These are phyloP conservation scores for Neurospora intermedia DNA, from an alignment of 495 filamentous ascomycete genomes.

Conservation along the genomic window DNA sequence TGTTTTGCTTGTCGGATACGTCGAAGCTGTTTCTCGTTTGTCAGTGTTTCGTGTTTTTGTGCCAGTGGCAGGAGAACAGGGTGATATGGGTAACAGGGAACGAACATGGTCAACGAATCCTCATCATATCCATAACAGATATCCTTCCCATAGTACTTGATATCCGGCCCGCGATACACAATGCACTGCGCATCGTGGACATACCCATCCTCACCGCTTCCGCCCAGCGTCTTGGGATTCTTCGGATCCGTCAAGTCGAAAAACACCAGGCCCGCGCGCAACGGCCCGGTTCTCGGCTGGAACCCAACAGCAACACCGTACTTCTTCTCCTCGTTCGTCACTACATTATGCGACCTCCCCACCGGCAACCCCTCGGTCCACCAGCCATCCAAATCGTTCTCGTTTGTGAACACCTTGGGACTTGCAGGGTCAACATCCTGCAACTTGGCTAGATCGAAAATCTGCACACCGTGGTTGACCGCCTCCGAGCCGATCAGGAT, in stretches of 20 bases:
- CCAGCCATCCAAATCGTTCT: slow-evolving; percentile 25
- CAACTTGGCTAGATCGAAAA: slow-evolving; percentile 39
- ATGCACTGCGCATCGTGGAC: slow-evolving; percentile 49
- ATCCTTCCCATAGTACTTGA: slow-evolving; percentile 36
- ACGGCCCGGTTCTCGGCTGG: slow-evolving; percentile 24
- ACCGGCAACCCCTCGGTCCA: slow-evolving; percentile 17
- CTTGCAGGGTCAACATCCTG: slow-evolving; percentile 9
- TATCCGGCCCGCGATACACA: slow-evolving; percentile 43
- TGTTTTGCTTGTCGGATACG: slow-evolving; percentile 38
- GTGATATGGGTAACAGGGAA: not conserved
- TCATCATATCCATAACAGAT: slow-evolving; percentile 49
- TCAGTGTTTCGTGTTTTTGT: too few species aligned
- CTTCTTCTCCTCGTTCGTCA: slow-evolving; percentile 35
- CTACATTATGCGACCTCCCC: slow-evolving; percentile 40
- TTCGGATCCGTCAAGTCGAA: slow-evolving; percentile 37
- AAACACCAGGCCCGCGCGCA: slow-evolving; percentile 37
- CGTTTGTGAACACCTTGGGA: slow-evolving; percentile 21
- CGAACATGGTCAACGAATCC: slow-evolving; percentile 29
- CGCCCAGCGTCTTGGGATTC: slow-evolving; percentile 38
- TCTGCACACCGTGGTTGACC: slow-evolving; percentile 34
- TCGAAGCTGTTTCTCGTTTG: slow-evolving; percentile 24
- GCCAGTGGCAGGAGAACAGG: too few species aligned
- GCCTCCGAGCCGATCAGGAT: slow-evolving; percentile 41
- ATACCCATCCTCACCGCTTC: slow-evolving; percentile 39
- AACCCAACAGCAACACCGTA: slow-evolving; percentile 36